Base-by-base conservation (phyloP, 441 rosid genomes). In the Viola pubescens region DNA sequence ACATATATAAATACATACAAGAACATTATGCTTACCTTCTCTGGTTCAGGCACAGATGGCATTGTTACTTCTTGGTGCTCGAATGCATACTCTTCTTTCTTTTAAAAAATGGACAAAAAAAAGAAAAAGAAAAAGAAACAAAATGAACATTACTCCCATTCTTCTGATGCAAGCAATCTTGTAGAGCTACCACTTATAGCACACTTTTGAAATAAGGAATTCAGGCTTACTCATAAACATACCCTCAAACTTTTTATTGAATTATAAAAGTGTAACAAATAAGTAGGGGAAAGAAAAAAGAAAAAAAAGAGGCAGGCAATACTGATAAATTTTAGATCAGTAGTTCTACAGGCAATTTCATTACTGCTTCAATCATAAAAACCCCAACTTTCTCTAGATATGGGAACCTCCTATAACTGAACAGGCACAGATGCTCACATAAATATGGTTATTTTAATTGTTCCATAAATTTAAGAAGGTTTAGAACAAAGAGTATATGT, bases 11-110 rank as follows among this genome's bases (percentile, higher is more conserved):
- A n/a, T 9, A 26, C 47, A 69, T 52, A 34, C 41, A 48, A 52
- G 57, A 13, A 49, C 46, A 58, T 68, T 65, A 44, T 52, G 54
- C 19, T 82, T 69, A 90, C 97, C 75, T 4, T 72, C 52, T 94
- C 95, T 64, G 97, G 97, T 69, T 79, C 82, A 3, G 88, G 89
- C 55, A 81, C 95, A 12, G 71, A 60, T 58, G 96, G 95, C 79
- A 86, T 94, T 46, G 49, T 75, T 52, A 71, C 70, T 55, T 67
- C 81, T 69, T 90, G 96, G 75, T 90, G 99, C 9, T 82, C 86
- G 79, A 81, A 90, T 56, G 96, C 94, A 54, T 59, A 70, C 68
- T 79, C 83, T 76, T 75, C 88, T 77, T 85, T 82, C 99, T 90
- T 26, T 26, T 1, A 2, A 26, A 26, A 26, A 26, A 26, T 26